Base-by-base conservation (phyloP, 352 stramenopile genomes). In the Globisporangium cystogenes region DNA sequence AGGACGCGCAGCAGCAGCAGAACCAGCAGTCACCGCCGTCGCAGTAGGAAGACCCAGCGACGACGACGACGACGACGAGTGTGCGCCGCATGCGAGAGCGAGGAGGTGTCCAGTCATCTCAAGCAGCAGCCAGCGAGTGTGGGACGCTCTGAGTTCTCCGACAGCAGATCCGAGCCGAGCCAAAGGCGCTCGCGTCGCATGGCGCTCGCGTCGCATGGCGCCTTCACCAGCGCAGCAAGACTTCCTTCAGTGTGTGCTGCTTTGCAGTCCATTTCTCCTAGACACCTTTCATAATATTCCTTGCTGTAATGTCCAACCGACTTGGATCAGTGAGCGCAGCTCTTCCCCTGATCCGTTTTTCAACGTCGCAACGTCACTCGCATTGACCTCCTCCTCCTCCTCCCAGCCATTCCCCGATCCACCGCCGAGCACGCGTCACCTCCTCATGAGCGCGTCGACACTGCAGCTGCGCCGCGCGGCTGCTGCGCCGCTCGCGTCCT, bases 1-100 rank as follows among this genome's bases (percentile, higher is more conserved):
- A 74, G 57, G 68, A 78, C 18, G 48, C 65, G 39, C 59, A 62
- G 7, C 44, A 65, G 43, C 47, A 66, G 44, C 46, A n/a, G n/a
- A n/a, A n/a, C n/a, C n/a, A 67, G 23, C 51, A 53, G 48, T 55
- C 27, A 56, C 41, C 10, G 62, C 71, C 33, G 40, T 8, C n/a
- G n/a, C 20, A 45, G 40, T 45, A 45, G 23, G n/a, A n/a, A n/a
- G n/a, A n/a, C n/a, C n/a, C n/a, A n/a, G n/a, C n/a, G n/a, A n/a
- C 14, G 14, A 1, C 12, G 45, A 16, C 16, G 27, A n/a, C 8
- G 4, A 20, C 14, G 18, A 15, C 21, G 44, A 35, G n/a, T 20
- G 40, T 7, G 5, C 39, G 39, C 10, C n/a, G 40, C 21, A 26
- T 5, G 39, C 6, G 7, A 11, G 26, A 29, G 26, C 26, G 26